Percentiles rank a stretch among this genome's conserved stretches.
Conservation (phyloP, 108 stramenopile genomes). For the Cyclotella baltica region DNA sequence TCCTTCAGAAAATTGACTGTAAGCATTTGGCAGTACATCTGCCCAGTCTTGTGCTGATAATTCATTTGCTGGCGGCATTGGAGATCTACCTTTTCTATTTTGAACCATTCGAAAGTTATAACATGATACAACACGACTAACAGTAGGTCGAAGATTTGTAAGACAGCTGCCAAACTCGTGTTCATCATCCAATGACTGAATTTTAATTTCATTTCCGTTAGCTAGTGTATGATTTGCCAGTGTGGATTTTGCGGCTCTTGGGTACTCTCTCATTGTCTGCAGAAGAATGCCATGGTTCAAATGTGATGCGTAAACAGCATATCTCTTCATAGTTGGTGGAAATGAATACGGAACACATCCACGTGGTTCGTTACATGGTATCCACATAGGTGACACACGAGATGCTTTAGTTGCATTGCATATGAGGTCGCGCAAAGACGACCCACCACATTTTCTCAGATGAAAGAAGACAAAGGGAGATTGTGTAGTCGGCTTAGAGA, state of each 20-base stretch:
- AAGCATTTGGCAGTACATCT: constrained; percentile 14
- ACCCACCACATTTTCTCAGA: constrained; percentile 17
- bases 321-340: background rate
- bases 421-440: background rate
- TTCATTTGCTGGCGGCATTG: constrained; percentile 16
- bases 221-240: background rate
- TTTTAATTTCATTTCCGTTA: background rate
- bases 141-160: constrained; percentile 24
- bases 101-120: constrained; percentile 31
- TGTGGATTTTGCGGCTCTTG: background rate
- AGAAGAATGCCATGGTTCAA: constrained; percentile 2
- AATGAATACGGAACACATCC: constrained; percentile 3
- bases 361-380: constrained; percentile 14
- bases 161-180: constrained; percentile 6
- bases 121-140: constrained; percentile 31
- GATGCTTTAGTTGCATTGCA: background rate
- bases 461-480: constrained; percentile 26
- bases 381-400: background rate
- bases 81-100: background rate
- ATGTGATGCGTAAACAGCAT: constrained; percentile 25
- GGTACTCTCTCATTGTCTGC: background rate
- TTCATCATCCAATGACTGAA: background rate
- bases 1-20: constrained; percentile 11
- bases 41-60: constrained; percentile 24
- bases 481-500: background rate